Evolutionary conservation across 306 rosid species (phyloP), one percentile per base, ranked within the genome.

Genomic region (Quercus dentata): DNA sequence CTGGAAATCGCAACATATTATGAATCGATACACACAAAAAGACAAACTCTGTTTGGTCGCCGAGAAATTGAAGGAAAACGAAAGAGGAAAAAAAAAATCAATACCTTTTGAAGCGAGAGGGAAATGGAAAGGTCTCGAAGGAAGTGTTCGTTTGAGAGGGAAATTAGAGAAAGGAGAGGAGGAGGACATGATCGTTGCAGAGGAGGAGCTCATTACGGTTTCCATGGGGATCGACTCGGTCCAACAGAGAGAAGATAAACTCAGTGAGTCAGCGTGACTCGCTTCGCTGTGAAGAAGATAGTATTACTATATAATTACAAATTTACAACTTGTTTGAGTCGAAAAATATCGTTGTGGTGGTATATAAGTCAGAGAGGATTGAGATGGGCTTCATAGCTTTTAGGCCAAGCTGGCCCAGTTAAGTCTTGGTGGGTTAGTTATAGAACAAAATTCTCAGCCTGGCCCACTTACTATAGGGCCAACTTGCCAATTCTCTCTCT

Each of bases 51-150:
- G n/a, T 41, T 44, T 46, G 58, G 41, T 61, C 8, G 77, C 28
- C 12, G 41, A 71, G 51, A 81, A 44, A 75, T 4, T 25, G 20
- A 15, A 41, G 21, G 41, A 62, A 63, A 41, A 20, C 17, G 23
- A 73, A 18, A 15, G 49, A 27, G 10, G 18, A 65, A 6, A 38
- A 10, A 19, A 33, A 55, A 72, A 21, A 18, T 2, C 67, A 44
- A 20, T 56, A 90, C 94, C 91, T 86, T 85, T 91, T 87, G 94
- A 91, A 31, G 90, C 78, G 41, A 79, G 72, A 20, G 90, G 85
- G 82, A 79, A 83, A 12, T 75, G 90, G 41, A 82, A 68, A 30
- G 87, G 76, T 46, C 86, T 84, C 5, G 79, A 68, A 55, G 87
- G 61, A 41, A 76, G 71, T 1, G 79, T 25, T 11, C 80, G 78